phyloP scores from a whole-genome alignment of 345 rosid species.

The Gossypioides kirkii region DNA sequence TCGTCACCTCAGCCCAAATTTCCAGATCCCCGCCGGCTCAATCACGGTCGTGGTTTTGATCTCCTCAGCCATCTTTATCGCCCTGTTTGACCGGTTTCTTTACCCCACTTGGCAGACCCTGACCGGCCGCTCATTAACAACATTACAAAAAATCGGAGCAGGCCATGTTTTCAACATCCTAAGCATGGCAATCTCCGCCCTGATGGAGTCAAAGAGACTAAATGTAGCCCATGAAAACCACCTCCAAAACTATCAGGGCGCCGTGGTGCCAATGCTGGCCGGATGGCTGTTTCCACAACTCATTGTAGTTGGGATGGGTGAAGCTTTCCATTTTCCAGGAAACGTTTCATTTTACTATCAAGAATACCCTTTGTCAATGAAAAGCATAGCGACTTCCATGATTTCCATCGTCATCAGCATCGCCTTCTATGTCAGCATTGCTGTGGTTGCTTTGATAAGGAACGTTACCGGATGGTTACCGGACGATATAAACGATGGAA shows the following conservation, averaged over 20 bases:
- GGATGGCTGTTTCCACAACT: constrained; percentile 38
- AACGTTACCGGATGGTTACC: constrained; percentile 34
- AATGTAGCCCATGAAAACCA: constrained; percentile 5
- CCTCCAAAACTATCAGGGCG: neutral
- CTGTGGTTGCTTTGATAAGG: constrained; percentile 22
- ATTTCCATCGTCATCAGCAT: constrained; percentile 20
- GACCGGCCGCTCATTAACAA: neutral
- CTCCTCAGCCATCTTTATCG: constrained; percentile 15
- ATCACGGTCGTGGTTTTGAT: constrained; percentile 19
- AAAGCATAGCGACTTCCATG: constrained; percentile 35
- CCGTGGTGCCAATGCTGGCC: constrained; percentile 24
- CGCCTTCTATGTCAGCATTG: constrained; percentile 30
- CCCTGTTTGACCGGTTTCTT: constrained; percentile 23
- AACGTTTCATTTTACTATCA: constrained; percentile 32
- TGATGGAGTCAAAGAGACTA: constrained; percentile 35
- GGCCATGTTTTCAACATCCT: constrained; percentile 31
- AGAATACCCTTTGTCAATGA: constrained; percentile 29
- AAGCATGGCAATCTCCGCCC: constrained; percentile 23
- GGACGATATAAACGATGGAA: constrained; percentile 1
- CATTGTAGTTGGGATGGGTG: too few relatives aligned
- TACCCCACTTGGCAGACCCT: constrained; percentile 24
- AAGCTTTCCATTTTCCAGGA: constrained; percentile 40
- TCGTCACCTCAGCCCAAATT: constrained; percentile 30
- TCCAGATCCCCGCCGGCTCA: constrained; percentile 35
- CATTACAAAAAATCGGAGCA: constrained; percentile 26